Base-by-base conservation (phyloP, 805 yeast species). In the Metschnikowia santaceciliae region DNA sequence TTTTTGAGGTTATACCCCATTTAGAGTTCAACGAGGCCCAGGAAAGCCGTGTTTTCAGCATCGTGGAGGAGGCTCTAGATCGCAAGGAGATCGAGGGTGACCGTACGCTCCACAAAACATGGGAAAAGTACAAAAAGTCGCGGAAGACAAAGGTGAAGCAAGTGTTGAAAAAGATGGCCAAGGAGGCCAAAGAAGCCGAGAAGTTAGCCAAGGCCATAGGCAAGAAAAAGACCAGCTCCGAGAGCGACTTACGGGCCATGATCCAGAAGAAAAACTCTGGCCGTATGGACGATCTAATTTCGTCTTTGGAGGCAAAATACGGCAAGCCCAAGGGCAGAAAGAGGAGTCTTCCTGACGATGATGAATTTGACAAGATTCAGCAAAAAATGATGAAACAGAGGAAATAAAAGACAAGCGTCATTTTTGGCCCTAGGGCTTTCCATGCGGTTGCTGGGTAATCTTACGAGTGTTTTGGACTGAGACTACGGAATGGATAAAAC, bases 1-100 rank as follows among this genome's bases (percentile, higher is more conserved):
- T 90, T 5, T 86, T 90, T 61, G 96, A 89, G 63, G 74, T 76
- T 33, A 84, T 90, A 3, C 86, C 94, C 8, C 96, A 90, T 66
- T 75, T 87, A 47, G 90, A 86, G 54, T 75, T 84, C 41, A 69
- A 69, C 36, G 77, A 73, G 35, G 71, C 63, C 0, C 90, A 84
- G 58, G 95, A 88, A 59, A 67, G 66, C 32, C 75, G 96, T 36
- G 74, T 87, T 41, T 79, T 77, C 50, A 64, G 63, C 2, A 73
- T 83, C 1, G 78, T 89, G 30, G 69, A 75, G 32, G 52, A 49
- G 1, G 70, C 70, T 13, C 69, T 82, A 38, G 66, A 79, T 14
- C 64, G 63, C 4, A 57, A 59, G 15, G 67, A 68, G 1, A 68
- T 71, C 2, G 69, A 68, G 19, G 65, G 78, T 32, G 70, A 70